These are phyloP conservation scores for Lentinus tigrinus DNA, from an alignment of 768 basidiomycete species.

Conservation along the genomic window DNA sequence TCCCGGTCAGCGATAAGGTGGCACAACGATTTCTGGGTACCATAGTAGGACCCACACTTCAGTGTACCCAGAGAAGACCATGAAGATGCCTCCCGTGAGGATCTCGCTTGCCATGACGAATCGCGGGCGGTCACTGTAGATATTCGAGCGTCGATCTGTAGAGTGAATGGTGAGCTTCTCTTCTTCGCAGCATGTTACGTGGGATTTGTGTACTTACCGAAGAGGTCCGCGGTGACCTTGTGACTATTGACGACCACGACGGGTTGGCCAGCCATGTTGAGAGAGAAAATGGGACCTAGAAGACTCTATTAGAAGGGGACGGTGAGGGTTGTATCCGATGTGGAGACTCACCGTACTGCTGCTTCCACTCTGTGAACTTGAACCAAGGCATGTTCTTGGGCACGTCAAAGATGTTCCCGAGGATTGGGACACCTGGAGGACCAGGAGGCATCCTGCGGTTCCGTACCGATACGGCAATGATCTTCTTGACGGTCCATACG, in stretches of 20 bases:
- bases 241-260: conserved; percentile 29
- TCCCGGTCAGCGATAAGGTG: neutral
- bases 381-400: neutral
- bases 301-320: conserved; percentile 18
- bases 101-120: conserved; percentile 50
- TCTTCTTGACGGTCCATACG: neutral
- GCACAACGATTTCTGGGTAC: conserved; percentile 41
- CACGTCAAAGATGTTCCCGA: conserved; percentile 22
- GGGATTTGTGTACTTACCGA: conserved; percentile 13
- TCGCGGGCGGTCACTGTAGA: conserved; percentile 43
- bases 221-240: conserved; percentile 28
- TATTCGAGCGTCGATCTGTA: conserved; percentile 2
- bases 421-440: neutral
- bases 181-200: neutral
- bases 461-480: neutral
- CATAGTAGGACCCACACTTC: conserved; percentile 39
- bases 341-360: conserved; percentile 18
- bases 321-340: neutral
- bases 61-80: conserved; percentile 58
- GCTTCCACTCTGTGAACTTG: conserved; percentile 4
- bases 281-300: conserved; percentile 14
- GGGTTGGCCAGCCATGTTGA: conserved; percentile 20
- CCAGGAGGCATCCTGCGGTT: neutral
- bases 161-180: neutral
- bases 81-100: conserved; percentile 1